Base-by-base conservation (phyloP, 805 yeast genomes). In the Debaryomyces tyrocola region DNA sequence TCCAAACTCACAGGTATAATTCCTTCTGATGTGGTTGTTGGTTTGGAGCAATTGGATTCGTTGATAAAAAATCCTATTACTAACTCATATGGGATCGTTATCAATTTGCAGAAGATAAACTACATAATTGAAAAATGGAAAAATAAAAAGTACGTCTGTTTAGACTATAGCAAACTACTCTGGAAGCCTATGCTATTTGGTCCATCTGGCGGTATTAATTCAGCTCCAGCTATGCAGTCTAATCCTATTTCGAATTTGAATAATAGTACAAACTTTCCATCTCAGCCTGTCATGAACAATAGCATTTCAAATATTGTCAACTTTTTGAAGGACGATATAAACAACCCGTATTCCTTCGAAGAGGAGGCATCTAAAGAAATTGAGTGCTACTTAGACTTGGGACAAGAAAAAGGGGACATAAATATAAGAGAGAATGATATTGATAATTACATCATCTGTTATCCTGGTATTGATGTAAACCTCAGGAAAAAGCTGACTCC, bases 121-220 rank as follows among this genome's bases (percentile, higher is more conserved):
- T 45, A 53, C 11, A 68, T 75, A 0, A 70, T 84, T 3, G 43
- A 43, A 0, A 66, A 70, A 20, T 84, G 88, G 86, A 75, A 78
- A 44, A 43, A 62, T 3, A 87, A 85, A 54, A 66, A 67, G 0
- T 81, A 83, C 49, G 74, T 74, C 12, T 61, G 59, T 28, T 54
- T 89, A n/a, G 73, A 83, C 37, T 77, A 81, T 3, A 67, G 69
- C 0, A 73, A 74, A 36, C 67, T 90, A 11, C 51, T 89, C 11
- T 90, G 96, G 96, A 87, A 85, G 55, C 90, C 91, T 1, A 76
- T 87, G 65, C 77, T 87, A n/a, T 77, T 82, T 56, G 96, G 96
- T 0, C 92, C 94, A 0, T 84, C 91, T 0, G 90, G 94, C 18
- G 96, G 96, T 11, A 84, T 89, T 31, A 85, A 86, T 56, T 80